Evolutionary conservation across 495 filamentous ascomycete species (phyloP), one percentile per base, ranked within the genome.

Genomic region (Cryomyces antarcticus): DNA sequence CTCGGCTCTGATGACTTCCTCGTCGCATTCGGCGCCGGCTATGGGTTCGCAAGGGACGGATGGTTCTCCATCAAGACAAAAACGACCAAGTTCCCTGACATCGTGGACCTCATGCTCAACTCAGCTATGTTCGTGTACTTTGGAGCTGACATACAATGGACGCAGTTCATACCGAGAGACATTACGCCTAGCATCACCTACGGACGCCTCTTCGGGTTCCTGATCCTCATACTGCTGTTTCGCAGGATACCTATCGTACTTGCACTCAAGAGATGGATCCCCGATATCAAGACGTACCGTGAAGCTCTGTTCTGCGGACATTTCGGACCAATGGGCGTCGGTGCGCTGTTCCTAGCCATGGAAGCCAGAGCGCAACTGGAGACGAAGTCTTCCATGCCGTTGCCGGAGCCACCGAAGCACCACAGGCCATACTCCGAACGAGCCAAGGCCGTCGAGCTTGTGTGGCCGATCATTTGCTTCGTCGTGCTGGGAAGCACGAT

Each of bases 241-340:
- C 53, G 67, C 7, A 55, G 68, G 12, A 57, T 71, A 6, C 67
- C 68, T 1, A 57, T 67, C 48, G 57, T 69, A 3, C 49, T 64
- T 28, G 51, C 56, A 5, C 46, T 65, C 39, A 61, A 69, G 42
- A 50, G 44, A 5, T 59, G 54, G 43, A 62, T 62, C 34, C 66
- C 57, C 6, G 63, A 64, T 36, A 56, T 71, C 42, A 45, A 54
- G 4, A 68, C 67, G 0, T 60, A 54, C 40, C 52, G 55, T 10
- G 68, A 71, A 49, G 68, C 66, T 0, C 53, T 71, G 5, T 71
- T 69, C 52, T 58, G 54, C 43, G 67, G 68, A 0, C 67, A 70
- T 49, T 70, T 71, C 46, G 66, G 65, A 1, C 65, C 66, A 34
- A 71, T 71, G 62, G 68, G 68, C 28, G 54, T 69, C 1, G 67